Evolutionary conservation across 164 flowering plant genomes (phyloP).

Genomic region (Nymphaea thermarum): DNA sequence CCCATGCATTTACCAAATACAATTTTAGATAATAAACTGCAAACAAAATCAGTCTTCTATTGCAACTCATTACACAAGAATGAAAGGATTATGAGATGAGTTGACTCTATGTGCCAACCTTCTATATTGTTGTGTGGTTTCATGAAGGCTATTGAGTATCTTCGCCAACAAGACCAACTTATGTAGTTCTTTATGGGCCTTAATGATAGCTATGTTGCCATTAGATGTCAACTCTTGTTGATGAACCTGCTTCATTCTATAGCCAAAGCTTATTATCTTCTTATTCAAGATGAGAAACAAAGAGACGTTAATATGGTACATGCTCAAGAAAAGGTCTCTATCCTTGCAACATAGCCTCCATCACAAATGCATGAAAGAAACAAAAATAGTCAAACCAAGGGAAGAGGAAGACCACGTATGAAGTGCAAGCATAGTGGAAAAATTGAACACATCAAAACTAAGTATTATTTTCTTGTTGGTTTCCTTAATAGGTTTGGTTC

Average conservation of each 20-base stretch:
- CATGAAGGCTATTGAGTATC: neutral
- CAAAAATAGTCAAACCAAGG: neutral
- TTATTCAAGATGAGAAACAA: conserved; percentile 4
- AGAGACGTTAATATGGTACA: neutral
- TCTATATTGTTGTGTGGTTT: neutral
- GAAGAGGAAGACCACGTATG: neutral
- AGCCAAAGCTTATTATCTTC: neutral
- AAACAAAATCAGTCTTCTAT: neutral
- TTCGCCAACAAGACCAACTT: neutral
- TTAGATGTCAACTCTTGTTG: conserved; percentile 1
- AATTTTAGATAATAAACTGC: neutral
- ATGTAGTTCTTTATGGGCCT: conserved; percentile 6
- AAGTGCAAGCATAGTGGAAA: neutral
- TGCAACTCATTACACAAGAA: neutral
- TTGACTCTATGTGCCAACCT: neutral
- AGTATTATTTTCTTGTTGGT: too few species aligned
- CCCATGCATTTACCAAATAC: neutral
- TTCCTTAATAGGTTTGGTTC: neutral
- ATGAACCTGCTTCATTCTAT: neutral
- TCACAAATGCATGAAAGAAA: neutral
- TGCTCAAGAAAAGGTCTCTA: neutral
- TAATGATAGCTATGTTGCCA: neutral
- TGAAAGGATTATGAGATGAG: conserved; percentile 3
- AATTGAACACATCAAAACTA: neutral
- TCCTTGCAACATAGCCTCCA: neutral